These are phyloP conservation scores for Stephanodiscus minutulus DNA, from an alignment of 108 stramenopile genomes.

Conservation along the genomic window DNA sequence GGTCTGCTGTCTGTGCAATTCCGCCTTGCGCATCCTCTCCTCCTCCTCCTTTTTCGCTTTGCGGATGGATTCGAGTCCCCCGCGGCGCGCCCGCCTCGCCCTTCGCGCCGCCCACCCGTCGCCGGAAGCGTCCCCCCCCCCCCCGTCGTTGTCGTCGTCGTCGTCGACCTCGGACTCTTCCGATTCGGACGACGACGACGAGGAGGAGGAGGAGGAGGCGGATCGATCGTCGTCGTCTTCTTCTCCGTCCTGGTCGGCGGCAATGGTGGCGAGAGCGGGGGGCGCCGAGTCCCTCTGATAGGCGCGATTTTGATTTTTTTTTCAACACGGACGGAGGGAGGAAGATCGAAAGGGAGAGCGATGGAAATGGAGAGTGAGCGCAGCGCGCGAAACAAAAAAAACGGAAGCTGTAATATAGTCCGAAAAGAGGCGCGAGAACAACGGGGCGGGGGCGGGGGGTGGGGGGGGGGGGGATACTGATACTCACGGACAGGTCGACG, in stretches of 20 bases:
- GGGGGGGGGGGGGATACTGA: neutral
- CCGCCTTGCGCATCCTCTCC: slow-evolving; percentile 31
- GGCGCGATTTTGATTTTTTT: no score
- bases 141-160: slow-evolving; percentile 13
- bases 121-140: neutral
- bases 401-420: no score
- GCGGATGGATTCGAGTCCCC: slow-evolving; percentile 21
- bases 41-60: slow-evolving; percentile 35
- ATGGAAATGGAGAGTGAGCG: no score
- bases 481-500: slow-evolving; percentile 37
- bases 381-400: neutral
- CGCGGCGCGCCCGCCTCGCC: slow-evolving; percentile 12
- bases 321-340: no score
- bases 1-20: slow-evolving; percentile 21
- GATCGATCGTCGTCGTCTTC: slow-evolving; percentile 13
- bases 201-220: slow-evolving; percentile 21
- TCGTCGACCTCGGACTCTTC: slow-evolving; percentile 4
- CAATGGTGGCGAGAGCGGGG: slow-evolving; percentile 17
- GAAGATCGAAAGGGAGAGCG: neutral
- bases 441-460: no score
- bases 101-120: slow-evolving; percentile 21
- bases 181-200: slow-evolving; percentile 22
- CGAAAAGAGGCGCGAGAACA: no score
- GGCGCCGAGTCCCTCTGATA: slow-evolving; percentile 18
- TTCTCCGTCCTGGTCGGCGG: neutral